Conservation (phyloP, 1,284 basidiomycete genomes). For the Megacollybia platyphylla region DNA sequence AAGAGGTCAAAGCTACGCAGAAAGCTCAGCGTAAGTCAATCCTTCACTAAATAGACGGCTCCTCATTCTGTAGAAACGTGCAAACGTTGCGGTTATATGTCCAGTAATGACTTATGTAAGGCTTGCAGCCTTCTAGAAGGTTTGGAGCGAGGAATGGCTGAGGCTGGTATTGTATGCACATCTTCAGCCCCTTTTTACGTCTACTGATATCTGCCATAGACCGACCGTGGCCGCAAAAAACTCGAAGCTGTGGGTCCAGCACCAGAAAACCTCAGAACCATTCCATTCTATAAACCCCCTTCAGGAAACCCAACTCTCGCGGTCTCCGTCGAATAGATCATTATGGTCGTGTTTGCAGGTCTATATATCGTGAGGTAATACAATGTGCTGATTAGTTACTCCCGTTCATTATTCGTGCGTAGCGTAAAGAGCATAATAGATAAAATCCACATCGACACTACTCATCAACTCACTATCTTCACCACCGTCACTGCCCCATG, state of each 20-base stretch:
- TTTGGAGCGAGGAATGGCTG: constrained; percentile 73
- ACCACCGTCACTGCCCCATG: constrained; percentile 14
- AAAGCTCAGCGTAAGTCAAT: not conserved
- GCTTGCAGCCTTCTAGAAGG: constrained; percentile 86
- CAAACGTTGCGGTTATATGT: constrained; percentile 83
- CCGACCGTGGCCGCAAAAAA: constrained; percentile 50
- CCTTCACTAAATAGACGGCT: not conserved
- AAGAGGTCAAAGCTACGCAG: constrained; percentile 12
- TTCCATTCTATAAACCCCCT: constrained; percentile 43
- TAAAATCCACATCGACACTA: not conserved
- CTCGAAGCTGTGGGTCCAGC: constrained; percentile 45
- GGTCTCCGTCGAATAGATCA: not conserved
- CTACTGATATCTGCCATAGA: constrained; percentile 22
- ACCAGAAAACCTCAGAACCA: constrained; percentile 49
- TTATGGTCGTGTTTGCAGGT: no score
- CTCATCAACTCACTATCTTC: constrained; percentile 11
- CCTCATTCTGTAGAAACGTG: constrained; percentile 57
- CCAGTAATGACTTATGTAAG: constrained; percentile 87
- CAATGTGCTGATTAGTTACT: not conserved
- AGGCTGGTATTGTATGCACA: constrained; percentile 53
- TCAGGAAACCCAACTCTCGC: constrained; percentile 16
- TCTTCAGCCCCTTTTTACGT: not conserved
- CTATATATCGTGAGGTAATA: not conserved
- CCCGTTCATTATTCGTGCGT: constrained; percentile 14
- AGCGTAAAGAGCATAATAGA: constrained; percentile 1